phyloP scores from a whole-genome alignment of 495 filamentous ascomycete genomes.

The Neurospora hispaniola region DNA sequence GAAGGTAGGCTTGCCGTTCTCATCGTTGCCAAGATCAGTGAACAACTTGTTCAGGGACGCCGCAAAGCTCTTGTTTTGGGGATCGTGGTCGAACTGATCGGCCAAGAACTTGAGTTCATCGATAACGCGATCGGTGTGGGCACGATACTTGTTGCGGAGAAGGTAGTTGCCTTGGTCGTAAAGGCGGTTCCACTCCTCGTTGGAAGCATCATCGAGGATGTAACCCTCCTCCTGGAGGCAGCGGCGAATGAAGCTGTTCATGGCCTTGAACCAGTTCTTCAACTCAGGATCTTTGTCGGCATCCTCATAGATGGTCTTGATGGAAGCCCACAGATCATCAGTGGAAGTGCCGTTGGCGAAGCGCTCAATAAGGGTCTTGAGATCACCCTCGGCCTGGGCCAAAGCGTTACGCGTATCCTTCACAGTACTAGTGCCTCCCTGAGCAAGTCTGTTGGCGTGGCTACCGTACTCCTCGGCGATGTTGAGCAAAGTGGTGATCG shows the following conservation, averaged over 20 bases:
- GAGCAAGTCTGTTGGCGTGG: slow-evolving; percentile 53
- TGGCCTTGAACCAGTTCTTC: slow-evolving; percentile 74
- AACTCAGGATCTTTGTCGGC: slow-evolving; percentile 84
- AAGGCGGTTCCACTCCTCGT: slow-evolving; percentile 68
- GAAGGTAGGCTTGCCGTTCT: slow-evolving; percentile 75
- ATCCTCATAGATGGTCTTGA: slow-evolving; percentile 83
- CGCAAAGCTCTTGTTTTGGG: slow-evolving; percentile 72
- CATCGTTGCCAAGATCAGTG: slow-evolving; percentile 66
- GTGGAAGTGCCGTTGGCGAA: slow-evolving; percentile 90
- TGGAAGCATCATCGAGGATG: slow-evolving; percentile 76
- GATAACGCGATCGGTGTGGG: slow-evolving; percentile 76
- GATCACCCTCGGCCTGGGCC: slow-evolving; percentile 61
- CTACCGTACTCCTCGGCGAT: slow-evolving; percentile 80
- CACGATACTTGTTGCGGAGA: slow-evolving; percentile 76
- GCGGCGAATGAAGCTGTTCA: slow-evolving; percentile 68
- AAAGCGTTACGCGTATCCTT: slow-evolving; percentile 61
- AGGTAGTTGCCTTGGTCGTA: slow-evolving; percentile 84
- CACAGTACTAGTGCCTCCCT: slow-evolving; percentile 53
- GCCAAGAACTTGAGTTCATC: slow-evolving; percentile 86
- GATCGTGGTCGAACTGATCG: slow-evolving; percentile 80
- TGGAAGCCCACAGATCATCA: slow-evolving; percentile 74
- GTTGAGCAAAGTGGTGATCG: slow-evolving; percentile 71
- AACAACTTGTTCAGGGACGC: slow-evolving; percentile 74
- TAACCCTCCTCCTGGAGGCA: slow-evolving; percentile 84
- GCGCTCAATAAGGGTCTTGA: slow-evolving; percentile 84